Evolutionary conservation across 1,284 basidiomycete genomes (phyloP).

Genomic region (Fomitopsis schrenkii): DNA sequence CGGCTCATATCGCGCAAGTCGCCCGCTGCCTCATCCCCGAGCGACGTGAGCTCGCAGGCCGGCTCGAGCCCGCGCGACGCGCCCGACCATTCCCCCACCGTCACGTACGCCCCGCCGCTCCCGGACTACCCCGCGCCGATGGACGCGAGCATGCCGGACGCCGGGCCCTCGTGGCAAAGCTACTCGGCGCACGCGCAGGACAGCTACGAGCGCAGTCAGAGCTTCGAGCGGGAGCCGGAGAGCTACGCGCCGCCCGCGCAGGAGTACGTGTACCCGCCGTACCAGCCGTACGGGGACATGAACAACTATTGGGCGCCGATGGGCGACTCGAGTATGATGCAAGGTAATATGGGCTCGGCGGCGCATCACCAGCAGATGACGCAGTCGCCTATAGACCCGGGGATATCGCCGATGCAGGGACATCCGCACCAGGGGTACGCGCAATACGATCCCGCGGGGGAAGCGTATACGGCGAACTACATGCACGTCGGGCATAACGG

Average conservation of each 20-base stretch:
- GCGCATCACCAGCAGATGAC: background rate
- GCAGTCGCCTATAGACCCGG: conserved; percentile 1
- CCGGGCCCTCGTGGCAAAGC: background rate
- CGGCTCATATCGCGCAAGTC: conserved; percentile 54
- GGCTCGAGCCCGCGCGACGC: conserved; percentile 20
- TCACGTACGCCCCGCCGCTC: conserved; percentile 14
- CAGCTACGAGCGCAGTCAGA: background rate
- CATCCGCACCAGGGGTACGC: conserved; percentile 13
- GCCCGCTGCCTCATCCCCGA: conserved; percentile 40
- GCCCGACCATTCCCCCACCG: conserved; percentile 11
- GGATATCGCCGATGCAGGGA: conserved; percentile 8
- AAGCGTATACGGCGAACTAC: conserved; percentile 7
- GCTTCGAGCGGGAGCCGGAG: background rate
- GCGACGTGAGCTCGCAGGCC: conserved; percentile 13
- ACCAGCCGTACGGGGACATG: conserved; percentile 6
- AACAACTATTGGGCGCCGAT: background rate
- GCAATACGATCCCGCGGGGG: conserved; percentile 8
- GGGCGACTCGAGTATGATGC: background rate
- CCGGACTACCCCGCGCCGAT: background rate
- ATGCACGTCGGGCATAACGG: conserved; percentile 16
- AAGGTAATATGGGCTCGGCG: background rate
- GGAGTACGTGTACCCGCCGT: conserved; percentile 16
- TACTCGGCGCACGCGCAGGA: background rate
- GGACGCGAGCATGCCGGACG: conserved; percentile 3
- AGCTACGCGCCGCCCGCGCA: background rate